Conservation (phyloP, 495 filamentous ascomycete species). For the Penicillium daleae region DNA sequence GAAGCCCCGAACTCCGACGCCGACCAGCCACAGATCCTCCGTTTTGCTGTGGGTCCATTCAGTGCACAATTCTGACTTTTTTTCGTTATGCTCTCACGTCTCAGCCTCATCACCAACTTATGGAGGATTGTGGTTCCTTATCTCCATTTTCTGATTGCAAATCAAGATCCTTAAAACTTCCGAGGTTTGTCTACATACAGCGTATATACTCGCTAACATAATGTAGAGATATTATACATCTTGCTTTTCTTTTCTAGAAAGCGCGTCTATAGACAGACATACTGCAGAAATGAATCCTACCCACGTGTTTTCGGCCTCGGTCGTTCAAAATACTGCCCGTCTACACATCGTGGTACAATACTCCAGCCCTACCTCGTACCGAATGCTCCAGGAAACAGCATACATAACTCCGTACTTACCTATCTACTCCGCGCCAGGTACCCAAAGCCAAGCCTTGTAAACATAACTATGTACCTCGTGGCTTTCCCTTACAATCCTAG, state of each 20-base stretch:
- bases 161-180: background rate
- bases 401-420: background rate
- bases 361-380: background rate
- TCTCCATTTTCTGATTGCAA: background rate
- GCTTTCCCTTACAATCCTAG: background rate
- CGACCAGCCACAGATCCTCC: background rate
- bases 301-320: conserved; percentile 1
- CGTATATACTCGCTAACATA: too few relatives aligned
- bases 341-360: background rate
- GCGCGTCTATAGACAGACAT: background rate
- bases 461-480: background rate
- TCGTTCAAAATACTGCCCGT: background rate
- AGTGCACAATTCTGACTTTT: background rate
- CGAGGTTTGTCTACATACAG: background rate
- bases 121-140: background rate
- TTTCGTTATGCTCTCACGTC: background rate
- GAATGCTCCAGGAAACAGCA: rapidly evolving
- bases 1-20: conserved; percentile 4
- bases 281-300: background rate
- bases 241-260: background rate
- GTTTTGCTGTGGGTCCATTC: background rate
- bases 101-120: background rate
- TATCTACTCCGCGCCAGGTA: background rate
- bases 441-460: background rate
- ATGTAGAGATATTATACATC: background rate